Evolutionary conservation across 768 basidiomycete species (phyloP).

Genomic region (Podaxis sp.): DNA sequence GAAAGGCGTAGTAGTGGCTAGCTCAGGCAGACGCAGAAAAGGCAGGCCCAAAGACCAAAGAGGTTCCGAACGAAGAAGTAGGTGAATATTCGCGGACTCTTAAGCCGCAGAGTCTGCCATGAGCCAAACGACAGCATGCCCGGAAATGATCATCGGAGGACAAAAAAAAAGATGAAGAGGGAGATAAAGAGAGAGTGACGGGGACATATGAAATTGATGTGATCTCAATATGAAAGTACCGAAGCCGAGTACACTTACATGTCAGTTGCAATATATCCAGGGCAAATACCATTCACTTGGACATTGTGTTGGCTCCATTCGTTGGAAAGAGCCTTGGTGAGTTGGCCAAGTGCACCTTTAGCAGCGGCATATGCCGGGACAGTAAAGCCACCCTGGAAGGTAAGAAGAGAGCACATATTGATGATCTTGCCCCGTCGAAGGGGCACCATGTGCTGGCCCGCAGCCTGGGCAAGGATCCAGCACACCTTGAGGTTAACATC

Average conservation of each 20-base stretch:
- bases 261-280: constrained; percentile 87
- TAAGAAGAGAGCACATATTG: constrained; percentile 63
- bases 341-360: constrained; percentile 81
- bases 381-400: constrained; percentile 60
- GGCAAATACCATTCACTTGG: constrained; percentile 85
- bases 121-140: background rate
- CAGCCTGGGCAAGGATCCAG: constrained; percentile 81
- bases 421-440: constrained; percentile 65
- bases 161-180: constrained; percentile 2
- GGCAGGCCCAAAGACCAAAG: background rate
- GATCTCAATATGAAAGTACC: constrained; percentile 3
- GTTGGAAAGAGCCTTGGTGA: constrained; percentile 88
- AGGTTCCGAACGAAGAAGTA: background rate
- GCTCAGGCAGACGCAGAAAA: background rate
- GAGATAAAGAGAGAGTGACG: constrained; percentile 4
- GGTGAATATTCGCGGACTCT: background rate
- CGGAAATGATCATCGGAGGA: background rate
- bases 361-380: constrained; percentile 93
- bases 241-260: constrained; percentile 47
- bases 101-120: background rate
- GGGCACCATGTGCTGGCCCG: constrained; percentile 87
- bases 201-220: constrained; percentile 3
- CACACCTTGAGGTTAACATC: constrained; percentile 85
- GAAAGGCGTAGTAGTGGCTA: background rate
- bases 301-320: constrained; percentile 90